A percentile compares a stretch with the other conserved stretches of the same genome.
Conservation (phyloP, 2,329 filamentous ascomycete genomes). For the Pseudogymnoascus sp. region DNA sequence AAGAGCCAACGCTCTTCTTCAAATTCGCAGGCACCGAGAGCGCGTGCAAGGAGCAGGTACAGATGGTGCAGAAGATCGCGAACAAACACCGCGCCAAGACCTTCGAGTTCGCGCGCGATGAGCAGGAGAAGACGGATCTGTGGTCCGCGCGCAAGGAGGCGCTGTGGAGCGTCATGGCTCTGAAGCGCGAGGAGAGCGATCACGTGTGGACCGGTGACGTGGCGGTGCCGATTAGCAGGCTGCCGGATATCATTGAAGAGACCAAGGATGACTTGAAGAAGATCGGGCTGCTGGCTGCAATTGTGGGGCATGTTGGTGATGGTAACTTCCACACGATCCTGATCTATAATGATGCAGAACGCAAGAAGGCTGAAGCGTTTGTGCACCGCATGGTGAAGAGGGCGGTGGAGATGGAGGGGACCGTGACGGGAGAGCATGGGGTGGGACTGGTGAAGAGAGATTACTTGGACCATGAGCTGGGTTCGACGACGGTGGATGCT, state of each 20-base stretch:
- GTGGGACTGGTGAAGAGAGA: constrained; percentile 80
- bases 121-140: constrained; percentile 66
- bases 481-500: constrained; percentile 65
- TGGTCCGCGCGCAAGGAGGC: constrained; percentile 82
- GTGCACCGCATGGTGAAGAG: constrained; percentile 82
- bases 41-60: constrained; percentile 72
- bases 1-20: constrained; percentile 74
- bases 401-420: constrained; percentile 77
- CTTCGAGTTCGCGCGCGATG: constrained; percentile 69
- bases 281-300: constrained; percentile 52
- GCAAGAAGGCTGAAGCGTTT: constrained; percentile 58
- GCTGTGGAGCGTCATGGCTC: constrained; percentile 70
- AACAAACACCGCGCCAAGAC: constrained; percentile 53
- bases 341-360: constrained; percentile 60
- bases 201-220: constrained; percentile 83
- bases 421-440: constrained; percentile 79
- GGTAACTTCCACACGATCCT: constrained; percentile 70
- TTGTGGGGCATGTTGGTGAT: constrained; percentile 67
- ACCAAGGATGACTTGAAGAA: constrained; percentile 57
- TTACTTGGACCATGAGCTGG: constrained; percentile 72
- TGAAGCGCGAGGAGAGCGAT: constrained; percentile 52
- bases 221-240: constrained; percentile 68
- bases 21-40: constrained; percentile 68
- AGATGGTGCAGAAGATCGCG: constrained; percentile 57
- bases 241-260: constrained; percentile 71